phyloP scores from a whole-genome alignment of 2,329 filamentous ascomycete genomes.

The Xylariaceae sp. region DNA sequence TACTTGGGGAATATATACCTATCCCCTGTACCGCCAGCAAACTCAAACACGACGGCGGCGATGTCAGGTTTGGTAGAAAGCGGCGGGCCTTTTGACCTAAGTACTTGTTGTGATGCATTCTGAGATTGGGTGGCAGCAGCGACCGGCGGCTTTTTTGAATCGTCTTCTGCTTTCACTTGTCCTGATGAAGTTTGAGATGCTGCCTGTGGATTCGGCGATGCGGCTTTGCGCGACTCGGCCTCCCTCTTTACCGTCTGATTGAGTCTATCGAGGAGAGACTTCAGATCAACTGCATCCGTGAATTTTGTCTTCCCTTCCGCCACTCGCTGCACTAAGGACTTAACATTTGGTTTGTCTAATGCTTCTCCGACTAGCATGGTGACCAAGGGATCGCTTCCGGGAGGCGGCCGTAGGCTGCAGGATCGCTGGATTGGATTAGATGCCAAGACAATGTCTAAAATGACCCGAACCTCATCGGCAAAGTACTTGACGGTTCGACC shows the following conservation, averaged over 20 bases:
- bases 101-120: conserved; percentile 42
- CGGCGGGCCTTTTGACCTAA: conserved; percentile 56
- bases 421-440: conserved; percentile 54
- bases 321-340: conserved; percentile 49
- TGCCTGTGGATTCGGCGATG: conserved; percentile 3
- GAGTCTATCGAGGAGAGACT: conserved; percentile 46
- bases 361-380: conserved; percentile 53
- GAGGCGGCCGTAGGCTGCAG: conserved; percentile 46
- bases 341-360: conserved; percentile 46
- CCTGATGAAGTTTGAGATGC: conserved; percentile 26
- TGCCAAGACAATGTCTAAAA: conserved; percentile 52
- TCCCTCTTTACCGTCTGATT: conserved; percentile 38
- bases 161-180: conserved; percentile 31
- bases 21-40: conserved; percentile 61
- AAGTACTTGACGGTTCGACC: conserved; percentile 54
- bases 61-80: conserved; percentile 52
- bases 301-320: conserved; percentile 46
- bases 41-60: conserved; percentile 64
- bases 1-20: conserved; percentile 74
- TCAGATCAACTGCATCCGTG: conserved; percentile 50
- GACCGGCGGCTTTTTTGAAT: conserved; percentile 29
- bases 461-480: conserved; percentile 52
- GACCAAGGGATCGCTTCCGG: conserved; percentile 50
- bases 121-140: conserved; percentile 18
- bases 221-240: conserved; percentile 19